A percentile compares a stretch with the other conserved stretches of the same genome.
Conservation (phyloP, 2,329 filamentous ascomycete species). For the Pezicula radicicola region DNA sequence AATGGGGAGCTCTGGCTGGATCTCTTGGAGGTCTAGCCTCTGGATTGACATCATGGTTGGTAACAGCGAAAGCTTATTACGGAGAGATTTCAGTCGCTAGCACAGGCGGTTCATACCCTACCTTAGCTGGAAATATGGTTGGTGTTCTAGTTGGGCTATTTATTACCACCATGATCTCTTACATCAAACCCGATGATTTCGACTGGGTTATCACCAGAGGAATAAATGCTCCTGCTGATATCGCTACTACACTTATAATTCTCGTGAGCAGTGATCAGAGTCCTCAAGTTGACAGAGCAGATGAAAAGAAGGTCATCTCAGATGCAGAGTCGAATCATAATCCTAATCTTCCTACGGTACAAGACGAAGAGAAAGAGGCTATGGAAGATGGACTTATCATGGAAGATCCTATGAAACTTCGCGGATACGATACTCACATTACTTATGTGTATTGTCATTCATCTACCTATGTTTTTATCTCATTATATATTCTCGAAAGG, state of each 20-base stretch:
- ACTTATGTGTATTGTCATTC: no score
- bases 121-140: neutral
- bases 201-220: slow-evolving; percentile 7
- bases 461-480: slow-evolving; percentile 4
- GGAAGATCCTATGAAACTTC: neutral
- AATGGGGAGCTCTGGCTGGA: slow-evolving; percentile 42
- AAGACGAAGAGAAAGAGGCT: neutral
- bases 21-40: slow-evolving; percentile 46
- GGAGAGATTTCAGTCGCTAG: slow-evolving; percentile 43
- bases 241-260: neutral
- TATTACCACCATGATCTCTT: slow-evolving; percentile 1
- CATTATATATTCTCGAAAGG: slow-evolving; percentile 6
- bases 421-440: slow-evolving; percentile 1
- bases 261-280: no score
- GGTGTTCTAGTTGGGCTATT: neutral
- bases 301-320: neutral
- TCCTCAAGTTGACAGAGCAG: no score
- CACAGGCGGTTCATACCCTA: slow-evolving; percentile 32
- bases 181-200: slow-evolving; percentile 4
- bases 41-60: slow-evolving; percentile 49
- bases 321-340: neutral
- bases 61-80: slow-evolving; percentile 40
- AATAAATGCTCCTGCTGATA: neutral
- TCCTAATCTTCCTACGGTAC: neutral
- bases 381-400: neutral